These are phyloP conservation scores for Trypanosoma congolense DNA, from an alignment of 208 protist genomes.

Conservation along the genomic window DNA sequence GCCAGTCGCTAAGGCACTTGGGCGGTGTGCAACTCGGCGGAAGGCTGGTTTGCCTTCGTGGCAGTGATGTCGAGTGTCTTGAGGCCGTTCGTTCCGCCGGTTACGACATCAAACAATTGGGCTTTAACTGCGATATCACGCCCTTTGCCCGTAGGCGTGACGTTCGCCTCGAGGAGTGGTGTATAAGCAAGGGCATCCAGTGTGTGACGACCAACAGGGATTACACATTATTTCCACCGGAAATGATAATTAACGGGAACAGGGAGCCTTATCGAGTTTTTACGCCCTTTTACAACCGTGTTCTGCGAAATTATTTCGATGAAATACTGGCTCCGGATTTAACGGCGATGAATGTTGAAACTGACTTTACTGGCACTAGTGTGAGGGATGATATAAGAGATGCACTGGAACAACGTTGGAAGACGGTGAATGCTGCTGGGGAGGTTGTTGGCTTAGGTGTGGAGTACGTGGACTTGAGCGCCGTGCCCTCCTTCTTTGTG, in stretches of 20 bases:
- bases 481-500: constrained; percentile 21
- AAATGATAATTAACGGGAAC: constrained; percentile 27
- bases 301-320: constrained; percentile 35
- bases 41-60: constrained; percentile 56
- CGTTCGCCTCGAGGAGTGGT: constrained; percentile 33
- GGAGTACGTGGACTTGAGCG: constrained; percentile 9
- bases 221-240: constrained; percentile 53
- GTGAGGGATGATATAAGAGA: constrained; percentile 6
- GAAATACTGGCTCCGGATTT: constrained; percentile 24
- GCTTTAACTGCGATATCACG: constrained; percentile 72
- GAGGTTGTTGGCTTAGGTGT: neutral
- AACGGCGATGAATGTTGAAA: constrained; percentile 10
- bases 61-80: constrained; percentile 47
- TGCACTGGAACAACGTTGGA: constrained; percentile 6
- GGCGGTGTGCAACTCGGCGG: constrained; percentile 45
- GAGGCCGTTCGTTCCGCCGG: constrained; percentile 28
- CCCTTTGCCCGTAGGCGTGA: constrained; percentile 63
- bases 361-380: constrained; percentile 12
- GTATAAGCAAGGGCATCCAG: constrained; percentile 22
- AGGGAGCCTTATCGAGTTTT: constrained; percentile 67
- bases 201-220: constrained; percentile 35
- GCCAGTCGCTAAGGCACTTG: constrained; percentile 55
- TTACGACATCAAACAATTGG: constrained; percentile 41
- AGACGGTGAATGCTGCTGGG: constrained; percentile 20
- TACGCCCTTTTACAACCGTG: constrained; percentile 60